phyloP scores from a whole-genome alignment of 2,329 filamentous ascomycete species.

The Trichophyton simii region DNA sequence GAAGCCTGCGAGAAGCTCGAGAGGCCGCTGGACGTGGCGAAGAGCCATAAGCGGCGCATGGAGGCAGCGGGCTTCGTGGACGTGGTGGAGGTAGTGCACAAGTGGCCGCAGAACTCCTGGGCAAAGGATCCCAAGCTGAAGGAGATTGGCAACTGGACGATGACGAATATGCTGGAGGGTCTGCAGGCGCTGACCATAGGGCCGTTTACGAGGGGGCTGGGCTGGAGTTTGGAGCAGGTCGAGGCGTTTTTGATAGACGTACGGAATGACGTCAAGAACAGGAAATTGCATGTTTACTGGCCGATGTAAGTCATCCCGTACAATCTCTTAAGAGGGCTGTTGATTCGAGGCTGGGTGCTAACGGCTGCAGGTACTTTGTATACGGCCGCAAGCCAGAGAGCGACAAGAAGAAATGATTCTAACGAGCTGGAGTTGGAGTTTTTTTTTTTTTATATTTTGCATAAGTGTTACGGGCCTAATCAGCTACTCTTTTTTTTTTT shows the following conservation, averaged over 20 bases:
- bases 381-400: conserved; percentile 1
- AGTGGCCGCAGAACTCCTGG: conserved; percentile 36
- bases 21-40: conserved; percentile 26
- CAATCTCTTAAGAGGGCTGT: too few species aligned
- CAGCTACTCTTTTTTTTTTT: background rate
- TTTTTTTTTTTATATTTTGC: background rate
- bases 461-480: background rate
- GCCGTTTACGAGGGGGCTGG: conserved; percentile 30
- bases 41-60: conserved; percentile 29
- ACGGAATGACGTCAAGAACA: conserved; percentile 8
- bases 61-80: conserved; percentile 33
- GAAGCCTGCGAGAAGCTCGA: conserved; percentile 30
- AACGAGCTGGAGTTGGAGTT: background rate
- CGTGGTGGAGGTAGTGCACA: conserved; percentile 21
- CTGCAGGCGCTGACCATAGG: conserved; percentile 33
- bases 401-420: background rate
- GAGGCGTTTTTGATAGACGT: conserved; percentile 5
- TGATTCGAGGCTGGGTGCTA: background rate
- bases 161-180: conserved; percentile 31
- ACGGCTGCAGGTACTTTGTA: conserved; percentile 19
- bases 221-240: conserved; percentile 22
- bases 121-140: conserved; percentile 39
- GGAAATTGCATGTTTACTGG: conserved; percentile 8
- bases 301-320: background rate
- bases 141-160: conserved; percentile 37